These are phyloP conservation scores for Pezicula carpinea DNA, from an alignment of 2,329 filamentous ascomycete genomes.

Conservation along the genomic window DNA sequence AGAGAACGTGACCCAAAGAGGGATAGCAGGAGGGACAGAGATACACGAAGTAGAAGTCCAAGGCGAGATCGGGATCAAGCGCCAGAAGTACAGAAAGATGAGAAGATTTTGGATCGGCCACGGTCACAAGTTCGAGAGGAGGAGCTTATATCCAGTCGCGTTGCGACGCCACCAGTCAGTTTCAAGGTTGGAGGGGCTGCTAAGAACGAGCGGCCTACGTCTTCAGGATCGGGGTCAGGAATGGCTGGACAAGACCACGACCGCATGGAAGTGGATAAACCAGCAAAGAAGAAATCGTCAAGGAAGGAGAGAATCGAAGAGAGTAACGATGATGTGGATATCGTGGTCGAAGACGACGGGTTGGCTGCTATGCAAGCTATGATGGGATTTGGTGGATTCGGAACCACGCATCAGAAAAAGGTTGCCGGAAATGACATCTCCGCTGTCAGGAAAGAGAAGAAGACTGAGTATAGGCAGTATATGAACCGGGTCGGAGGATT, in stretches of 20 bases:
- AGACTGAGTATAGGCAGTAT: slow-evolving; percentile 92
- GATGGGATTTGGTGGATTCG: slow-evolving; percentile 89
- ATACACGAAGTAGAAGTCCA: slow-evolving; percentile 8
- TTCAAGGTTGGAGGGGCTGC: slow-evolving; percentile 23
- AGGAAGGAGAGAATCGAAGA: slow-evolving; percentile 3
- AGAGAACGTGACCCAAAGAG: slow-evolving; percentile 5
- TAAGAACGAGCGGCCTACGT: slow-evolving; percentile 1
- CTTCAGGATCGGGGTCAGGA: not conserved
- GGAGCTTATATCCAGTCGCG: slow-evolving; percentile 14
- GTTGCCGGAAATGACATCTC: slow-evolving; percentile 83
- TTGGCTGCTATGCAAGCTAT: slow-evolving; percentile 72
- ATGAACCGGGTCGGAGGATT: slow-evolving; percentile 85
- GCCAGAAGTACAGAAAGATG: not conserved
- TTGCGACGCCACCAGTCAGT: slow-evolving; percentile 25
- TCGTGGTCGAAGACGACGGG: slow-evolving; percentile 58
- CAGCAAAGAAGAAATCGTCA: slow-evolving; percentile 18
- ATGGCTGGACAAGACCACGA: slow-evolving; percentile 18
- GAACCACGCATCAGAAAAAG: slow-evolving; percentile 82
- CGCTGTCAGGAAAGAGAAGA: slow-evolving; percentile 85
- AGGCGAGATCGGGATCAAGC: slow-evolving; percentile 4
- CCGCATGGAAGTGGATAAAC: slow-evolving; percentile 27
- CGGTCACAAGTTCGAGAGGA: slow-evolving; percentile 10
- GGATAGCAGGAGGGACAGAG: not conserved
- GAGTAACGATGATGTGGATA: slow-evolving; percentile 43
- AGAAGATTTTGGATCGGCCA: not conserved